Conservation (phyloP, 2,329 filamentous ascomycete genomes). For the Taxawa tesnikishii region DNA sequence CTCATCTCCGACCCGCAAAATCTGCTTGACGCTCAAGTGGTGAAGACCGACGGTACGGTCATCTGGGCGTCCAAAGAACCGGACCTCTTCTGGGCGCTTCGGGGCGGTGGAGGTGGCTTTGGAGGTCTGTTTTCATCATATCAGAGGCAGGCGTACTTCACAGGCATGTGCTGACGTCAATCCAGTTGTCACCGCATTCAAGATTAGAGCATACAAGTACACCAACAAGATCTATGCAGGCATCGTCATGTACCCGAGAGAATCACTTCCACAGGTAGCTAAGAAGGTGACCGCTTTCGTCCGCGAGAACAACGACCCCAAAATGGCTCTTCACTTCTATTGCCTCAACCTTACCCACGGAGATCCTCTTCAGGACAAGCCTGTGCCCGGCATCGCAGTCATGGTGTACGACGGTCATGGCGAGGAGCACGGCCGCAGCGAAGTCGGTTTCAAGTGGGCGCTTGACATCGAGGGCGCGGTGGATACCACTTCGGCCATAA, state of each 20-base stretch:
- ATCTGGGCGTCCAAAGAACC: conserved; percentile 27
- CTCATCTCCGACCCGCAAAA: conserved; percentile 27
- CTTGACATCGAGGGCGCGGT: conserved; percentile 3
- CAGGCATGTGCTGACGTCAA: neutral
- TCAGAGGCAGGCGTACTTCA: too few species aligned
- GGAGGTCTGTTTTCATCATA: conserved; percentile 12
- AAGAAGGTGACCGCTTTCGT: neutral
- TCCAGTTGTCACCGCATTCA: conserved; percentile 1
- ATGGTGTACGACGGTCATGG: conserved; percentile 1
- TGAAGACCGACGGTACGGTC: conserved; percentile 22
- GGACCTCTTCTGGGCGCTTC: conserved; percentile 28
- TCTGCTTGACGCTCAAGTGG: conserved; percentile 26
- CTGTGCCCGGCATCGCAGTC: conserved; percentile 1
- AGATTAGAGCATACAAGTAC: neutral
- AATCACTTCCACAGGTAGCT: neutral
- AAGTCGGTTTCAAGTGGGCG: conserved; percentile 3
- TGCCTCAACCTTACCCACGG: conserved; percentile 1
- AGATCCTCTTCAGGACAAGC: neutral
- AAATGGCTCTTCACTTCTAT: conserved; percentile 2
- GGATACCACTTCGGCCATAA: conserved; percentile 1
- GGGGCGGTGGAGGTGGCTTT: conserved; percentile 27
- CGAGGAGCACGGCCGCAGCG: neutral
- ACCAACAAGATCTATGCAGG: neutral
- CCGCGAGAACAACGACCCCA: neutral
- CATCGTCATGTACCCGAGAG: neutral